phyloP scores from a whole-genome alignment of 768 basidiomycete genomes.

The Leccinum variicolor region DNA sequence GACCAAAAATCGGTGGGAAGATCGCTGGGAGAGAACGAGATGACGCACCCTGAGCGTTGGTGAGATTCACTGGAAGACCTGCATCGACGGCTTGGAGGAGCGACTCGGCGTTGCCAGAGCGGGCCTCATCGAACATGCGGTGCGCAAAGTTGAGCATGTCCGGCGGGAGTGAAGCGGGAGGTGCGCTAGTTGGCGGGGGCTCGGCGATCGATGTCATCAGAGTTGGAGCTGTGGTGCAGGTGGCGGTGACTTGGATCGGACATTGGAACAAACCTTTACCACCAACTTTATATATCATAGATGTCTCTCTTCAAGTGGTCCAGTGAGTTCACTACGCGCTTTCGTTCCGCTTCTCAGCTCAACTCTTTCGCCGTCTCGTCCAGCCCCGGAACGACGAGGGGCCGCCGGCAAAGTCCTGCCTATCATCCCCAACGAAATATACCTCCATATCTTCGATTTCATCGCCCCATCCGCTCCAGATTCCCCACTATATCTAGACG shows the following conservation, averaged over 20 bases:
- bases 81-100: slow-evolving; percentile 61
- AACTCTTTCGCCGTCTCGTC: background rate
- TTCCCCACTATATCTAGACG: background rate
- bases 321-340: background rate
- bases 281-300: too few relatives aligned
- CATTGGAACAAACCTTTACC: too few relatives aligned
- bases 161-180: slow-evolving; percentile 24
- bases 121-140: slow-evolving; percentile 73
- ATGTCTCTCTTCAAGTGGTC: background rate
- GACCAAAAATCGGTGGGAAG: background rate
- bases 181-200: background rate
- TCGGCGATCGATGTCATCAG: background rate
- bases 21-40: background rate
- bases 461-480: background rate
- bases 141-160: slow-evolving; percentile 51
- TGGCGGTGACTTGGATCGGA: too few relatives aligned
- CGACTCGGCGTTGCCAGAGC: slow-evolving; percentile 50
- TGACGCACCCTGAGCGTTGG: slow-evolving; percentile 63
- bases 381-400: background rate
- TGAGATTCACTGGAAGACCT: slow-evolving; percentile 69
- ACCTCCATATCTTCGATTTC: background rate
- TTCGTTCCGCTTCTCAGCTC: background rate
- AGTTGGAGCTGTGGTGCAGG: background rate
- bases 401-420: background rate
- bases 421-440: background rate